Evolutionary conservation across 805 yeast genomes (phyloP).

Genomic region (Cyberlindnera misumaiensis): DNA sequence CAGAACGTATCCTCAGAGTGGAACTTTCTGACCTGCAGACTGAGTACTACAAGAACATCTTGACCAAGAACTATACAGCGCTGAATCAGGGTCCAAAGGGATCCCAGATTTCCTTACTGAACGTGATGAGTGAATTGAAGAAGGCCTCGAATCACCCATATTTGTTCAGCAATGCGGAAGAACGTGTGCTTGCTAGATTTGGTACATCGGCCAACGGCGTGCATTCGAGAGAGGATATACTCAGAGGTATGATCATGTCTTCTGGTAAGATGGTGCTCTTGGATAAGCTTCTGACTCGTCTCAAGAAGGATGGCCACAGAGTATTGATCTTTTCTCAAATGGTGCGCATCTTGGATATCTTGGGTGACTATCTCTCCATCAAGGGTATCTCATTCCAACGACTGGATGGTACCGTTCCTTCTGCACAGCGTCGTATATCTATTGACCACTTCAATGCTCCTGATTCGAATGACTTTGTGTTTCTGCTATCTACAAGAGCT

Average conservation of each 20-base stretch:
- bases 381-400: constrained; percentile 88
- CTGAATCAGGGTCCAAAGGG: constrained; percentile 78
- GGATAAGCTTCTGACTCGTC: constrained; percentile 78
- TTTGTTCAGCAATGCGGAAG: constrained; percentile 88
- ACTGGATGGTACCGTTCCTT: constrained; percentile 94
- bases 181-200: constrained; percentile 62
- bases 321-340: constrained; percentile 93
- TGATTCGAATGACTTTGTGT: constrained; percentile 86
- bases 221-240: constrained; percentile 64
- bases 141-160: constrained; percentile 98
- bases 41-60: constrained; percentile 86
- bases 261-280: constrained; percentile 97
- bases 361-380: constrained; percentile 86
- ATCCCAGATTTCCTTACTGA: constrained; percentile 74
- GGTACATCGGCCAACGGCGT: constrained; percentile 38
- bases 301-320: constrained; percentile 91
- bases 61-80: constrained; percentile 88
- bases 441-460: constrained; percentile 96
- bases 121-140: constrained; percentile 91
- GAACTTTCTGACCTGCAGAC: constrained; percentile 95
- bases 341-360: constrained; percentile 93
- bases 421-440: constrained; percentile 86
- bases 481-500: constrained; percentile 89
- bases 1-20: constrained; percentile 91
- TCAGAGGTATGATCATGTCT: constrained; percentile 92